Evolutionary conservation across 1,139 yeast species (phyloP).

Genomic region (Blastobotrys malaysiensis): DNA sequence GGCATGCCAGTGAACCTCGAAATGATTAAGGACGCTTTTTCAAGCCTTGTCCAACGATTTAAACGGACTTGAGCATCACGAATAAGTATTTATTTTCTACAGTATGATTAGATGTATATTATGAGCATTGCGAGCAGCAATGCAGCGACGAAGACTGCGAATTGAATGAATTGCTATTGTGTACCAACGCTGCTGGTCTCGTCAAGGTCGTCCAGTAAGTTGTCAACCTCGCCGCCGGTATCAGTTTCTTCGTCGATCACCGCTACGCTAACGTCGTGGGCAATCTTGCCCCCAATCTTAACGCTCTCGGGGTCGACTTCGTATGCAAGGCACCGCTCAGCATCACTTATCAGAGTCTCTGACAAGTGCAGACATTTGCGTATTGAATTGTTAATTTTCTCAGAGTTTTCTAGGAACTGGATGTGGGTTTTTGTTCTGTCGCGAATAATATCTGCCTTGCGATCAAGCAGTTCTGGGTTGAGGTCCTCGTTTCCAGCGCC

Average conservation of each 20-base stretch:
- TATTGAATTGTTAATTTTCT: conserved; percentile 19
- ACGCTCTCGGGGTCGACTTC: conserved; percentile 21
- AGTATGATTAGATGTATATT: background rate
- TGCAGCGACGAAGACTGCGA: background rate
- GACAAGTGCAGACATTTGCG: conserved; percentile 22
- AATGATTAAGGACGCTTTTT: conserved; percentile 1
- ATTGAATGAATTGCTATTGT: background rate
- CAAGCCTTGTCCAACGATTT: background rate
- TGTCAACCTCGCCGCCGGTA: background rate
- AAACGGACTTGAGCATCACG: background rate
- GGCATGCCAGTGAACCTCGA: conserved; percentile 13
- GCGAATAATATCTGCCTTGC: conserved; percentile 17
- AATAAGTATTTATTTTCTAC: background rate
- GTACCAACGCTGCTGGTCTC: background rate
- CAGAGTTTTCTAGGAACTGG: conserved; percentile 22
- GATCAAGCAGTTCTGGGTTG: conserved; percentile 11
- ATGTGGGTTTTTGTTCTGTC: conserved; percentile 22
- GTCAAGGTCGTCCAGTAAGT: conserved; percentile 3
- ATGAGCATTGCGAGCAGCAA: background rate
- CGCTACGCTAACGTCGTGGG: conserved; percentile 5
- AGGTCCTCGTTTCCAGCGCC: conserved; percentile 1
- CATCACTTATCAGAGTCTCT: conserved; percentile 21
- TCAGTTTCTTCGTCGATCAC: conserved; percentile 3
- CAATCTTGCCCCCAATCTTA: conserved; percentile 17
- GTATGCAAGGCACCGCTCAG: conserved; percentile 19